Conservation (phyloP, 345 rosid genomes). For the Hibiscus mutabilis region DNA sequence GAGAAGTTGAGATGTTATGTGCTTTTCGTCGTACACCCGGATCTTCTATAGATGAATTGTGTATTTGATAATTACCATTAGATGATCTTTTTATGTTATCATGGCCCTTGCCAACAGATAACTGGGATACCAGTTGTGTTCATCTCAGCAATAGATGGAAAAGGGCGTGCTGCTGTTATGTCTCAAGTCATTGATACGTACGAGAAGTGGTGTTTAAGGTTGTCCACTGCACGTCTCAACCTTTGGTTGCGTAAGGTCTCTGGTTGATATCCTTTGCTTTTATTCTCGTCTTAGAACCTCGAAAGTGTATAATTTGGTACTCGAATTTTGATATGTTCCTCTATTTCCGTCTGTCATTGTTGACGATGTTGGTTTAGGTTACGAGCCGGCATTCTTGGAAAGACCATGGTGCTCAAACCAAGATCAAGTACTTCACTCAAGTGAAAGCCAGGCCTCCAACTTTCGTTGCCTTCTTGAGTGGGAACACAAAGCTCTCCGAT, state of each 20-base stretch:
- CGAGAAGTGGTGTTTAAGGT: slow-evolving; percentile 82
- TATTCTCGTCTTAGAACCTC: neutral
- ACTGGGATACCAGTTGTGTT: slow-evolving; percentile 81
- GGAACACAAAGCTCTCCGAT: slow-evolving; percentile 56
- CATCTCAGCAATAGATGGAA: slow-evolving; percentile 85
- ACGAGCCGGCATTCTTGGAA: slow-evolving; percentile 98
- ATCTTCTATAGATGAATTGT: neutral
- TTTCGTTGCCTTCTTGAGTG: slow-evolving; percentile 75
- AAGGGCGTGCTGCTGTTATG: slow-evolving; percentile 69
- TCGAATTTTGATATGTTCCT: neutral
- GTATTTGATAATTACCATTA: too few species aligned
- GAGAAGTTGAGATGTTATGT: neutral
- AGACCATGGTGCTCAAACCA: slow-evolving; percentile 78
- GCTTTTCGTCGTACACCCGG: neutral
- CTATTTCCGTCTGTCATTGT: neutral
- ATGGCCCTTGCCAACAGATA: slow-evolving; percentile 38
- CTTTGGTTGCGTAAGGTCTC: slow-evolving; percentile 88
- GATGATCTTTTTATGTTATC: slow-evolving; percentile 2
- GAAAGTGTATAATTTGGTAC: neutral
- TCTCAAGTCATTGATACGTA: slow-evolving; percentile 62
- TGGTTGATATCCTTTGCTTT: neutral
- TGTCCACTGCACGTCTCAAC: slow-evolving; percentile 82
- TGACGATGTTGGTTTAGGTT: slow-evolving; percentile 36
- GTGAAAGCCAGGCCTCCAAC: slow-evolving; percentile 99
- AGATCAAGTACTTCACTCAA: slow-evolving; percentile 91